Evolutionary conservation across 805 yeast genomes (phyloP).

Genomic region (Diddensiella transvaalensis): DNA sequence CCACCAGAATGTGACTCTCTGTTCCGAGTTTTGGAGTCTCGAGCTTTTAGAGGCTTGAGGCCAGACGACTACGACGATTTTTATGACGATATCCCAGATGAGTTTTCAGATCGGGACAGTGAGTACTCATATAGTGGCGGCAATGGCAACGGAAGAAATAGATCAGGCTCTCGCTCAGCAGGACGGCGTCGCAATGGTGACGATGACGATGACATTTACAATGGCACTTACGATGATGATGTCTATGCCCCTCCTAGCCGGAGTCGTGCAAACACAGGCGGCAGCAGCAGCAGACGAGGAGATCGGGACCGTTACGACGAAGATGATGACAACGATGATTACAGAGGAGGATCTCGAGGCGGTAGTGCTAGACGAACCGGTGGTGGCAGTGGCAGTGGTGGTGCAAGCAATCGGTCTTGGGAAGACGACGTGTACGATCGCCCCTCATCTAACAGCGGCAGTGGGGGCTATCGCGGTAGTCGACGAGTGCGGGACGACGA

Average conservation of each 20-base stretch:
- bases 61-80: slow-evolving; percentile 58
- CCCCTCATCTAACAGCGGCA: slow-evolving; percentile 29
- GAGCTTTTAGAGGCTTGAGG: slow-evolving; percentile 54
- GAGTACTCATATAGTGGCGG: slow-evolving; percentile 22
- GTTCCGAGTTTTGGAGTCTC: slow-evolving; percentile 78
- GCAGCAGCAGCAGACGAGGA: background rate
- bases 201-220: slow-evolving; percentile 18
- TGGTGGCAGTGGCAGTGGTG: slow-evolving; percentile 8
- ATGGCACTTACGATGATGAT: slow-evolving; percentile 18
- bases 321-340: slow-evolving; percentile 17
- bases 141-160: slow-evolving; percentile 17
- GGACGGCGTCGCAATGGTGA: too few relatives aligned
- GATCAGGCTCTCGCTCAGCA: slow-evolving; percentile 16
- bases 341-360: slow-evolving; percentile 3
- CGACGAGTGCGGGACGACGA: slow-evolving; percentile 21
- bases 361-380: background rate
- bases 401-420: slow-evolving; percentile 47
- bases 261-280: slow-evolving; percentile 1
- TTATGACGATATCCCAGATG: slow-evolving; percentile 73
- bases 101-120: slow-evolving; percentile 46
- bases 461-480: slow-evolving; percentile 33
- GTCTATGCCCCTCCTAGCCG: slow-evolving; percentile 10
- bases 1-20: slow-evolving; percentile 89
- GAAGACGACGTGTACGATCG: slow-evolving; percentile 81
- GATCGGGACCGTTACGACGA: slow-evolving; percentile 13